Evolutionary conservation across 495 filamentous ascomycete species (phyloP), one percentile per base, ranked within the genome.

Genomic region (Hyaloscypha bicolor): DNA sequence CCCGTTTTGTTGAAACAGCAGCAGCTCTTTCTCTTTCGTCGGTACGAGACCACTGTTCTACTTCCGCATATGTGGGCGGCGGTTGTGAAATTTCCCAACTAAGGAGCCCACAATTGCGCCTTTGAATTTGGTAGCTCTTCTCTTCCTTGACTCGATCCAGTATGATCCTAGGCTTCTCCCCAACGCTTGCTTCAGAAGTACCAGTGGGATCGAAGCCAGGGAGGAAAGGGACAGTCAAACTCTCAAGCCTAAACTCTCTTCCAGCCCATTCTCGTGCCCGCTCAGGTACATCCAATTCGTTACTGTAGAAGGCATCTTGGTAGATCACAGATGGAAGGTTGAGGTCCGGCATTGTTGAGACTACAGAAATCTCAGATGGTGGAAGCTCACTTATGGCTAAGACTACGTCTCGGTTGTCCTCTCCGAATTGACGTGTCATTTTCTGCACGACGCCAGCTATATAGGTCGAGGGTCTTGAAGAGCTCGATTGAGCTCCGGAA

Each of bases 221-320:
- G 2, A 97, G 84, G 73, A 87, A 95, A 4, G 91, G 91, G 8
- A 92, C 76, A 0, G 87, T 88, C 64, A 84, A 85, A 62, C 94
- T 91, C 73, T 86, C 87, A 2, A 97, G 76, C 58, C 86, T 91
- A 75, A 96, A 97, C 69, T 96, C 93, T 69, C 86, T 87, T 21
- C 94, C 94, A 9, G 91, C 96, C 76, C 97, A 98, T 78, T 96
- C 92, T 57, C 92, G 83, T 12, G 84, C 75, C 60, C 87, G 85
- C 42, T 91, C 84, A 9, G 96, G 96, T 4, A 97, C 91, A 78
- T 99, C 95, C 62, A 78, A 82, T 62, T 94, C 91, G n/a, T 92
- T 81, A 67, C 93, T 91, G 72, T 97, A 98, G 71, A 89, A 93
- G 19, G 94, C 88, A 72, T 93, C 90, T 74, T 92, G 91, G 69